Base-by-base conservation (phyloP, 352 stramenopile genomes). In the Phytophthora litchii region DNA sequence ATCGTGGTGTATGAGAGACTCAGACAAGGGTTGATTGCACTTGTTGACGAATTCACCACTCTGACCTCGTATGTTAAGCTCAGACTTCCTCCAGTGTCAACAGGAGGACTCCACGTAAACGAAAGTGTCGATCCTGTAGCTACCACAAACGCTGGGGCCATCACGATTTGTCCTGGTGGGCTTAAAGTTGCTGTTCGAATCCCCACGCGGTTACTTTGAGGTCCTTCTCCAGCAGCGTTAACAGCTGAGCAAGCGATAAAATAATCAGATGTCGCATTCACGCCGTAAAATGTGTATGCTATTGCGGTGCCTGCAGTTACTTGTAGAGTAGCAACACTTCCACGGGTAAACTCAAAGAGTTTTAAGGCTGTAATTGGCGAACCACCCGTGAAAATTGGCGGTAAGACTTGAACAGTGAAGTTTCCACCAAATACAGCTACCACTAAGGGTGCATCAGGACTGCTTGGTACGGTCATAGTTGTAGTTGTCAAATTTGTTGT, bases 351-450 rank as follows among this genome's bases (percentile, higher is more conserved):
- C 17, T 86, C 67, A 34, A 78, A 86, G 13, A 91, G 20, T 4
- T 70, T 77, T 47, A 88, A 67, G 0, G n/a, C 34, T 8, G 51
- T 79, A 12, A 85, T 59, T 3, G 44, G 0, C 0, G 58, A 54
- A 17, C 82, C 82, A 29, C 82, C 82, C 0, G 74, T 79, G n/a
- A 83, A 70, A 0, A 72, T 1, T 9, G 82, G 78, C 12, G 55
- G 20, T 0, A 54, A 35, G 0, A 88, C 17, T 48, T 83, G 54
- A 11, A 89, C 52, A 4, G 78, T 89, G n/a, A 88, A 72, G 34
- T 83, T 91, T 1, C 79, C 79, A 13, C 82, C 82, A 60, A 74
- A 88, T 21, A 86, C 56, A 6, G 47, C 64, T 13, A 77, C 29
- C 2, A 62, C 60, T 1, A 74, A 23, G 0, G 79, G 79, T 4